These are phyloP conservation scores for Penicillium atrosanguineum DNA, from an alignment of 495 filamentous ascomycete genomes.

Conservation along the genomic window DNA sequence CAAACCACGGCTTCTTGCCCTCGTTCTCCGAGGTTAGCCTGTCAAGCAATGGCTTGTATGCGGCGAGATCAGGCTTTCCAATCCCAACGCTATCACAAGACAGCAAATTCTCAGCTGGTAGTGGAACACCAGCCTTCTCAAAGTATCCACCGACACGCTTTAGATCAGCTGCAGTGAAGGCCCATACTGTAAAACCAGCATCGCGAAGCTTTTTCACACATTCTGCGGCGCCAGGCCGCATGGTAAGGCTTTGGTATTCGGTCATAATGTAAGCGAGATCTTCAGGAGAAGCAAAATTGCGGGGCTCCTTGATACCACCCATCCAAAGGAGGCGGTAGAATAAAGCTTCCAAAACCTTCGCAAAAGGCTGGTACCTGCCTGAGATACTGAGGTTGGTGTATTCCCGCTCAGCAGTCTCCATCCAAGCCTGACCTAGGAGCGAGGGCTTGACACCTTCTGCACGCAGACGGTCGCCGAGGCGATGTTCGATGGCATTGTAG, in stretches of 20 bases:
- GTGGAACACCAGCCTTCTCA: constrained; percentile 27
- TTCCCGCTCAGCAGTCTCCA: constrained; percentile 41
- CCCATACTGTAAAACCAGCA: constrained; percentile 42
- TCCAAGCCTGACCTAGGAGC: constrained; percentile 38
- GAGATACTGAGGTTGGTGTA: constrained; percentile 41
- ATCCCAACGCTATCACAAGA: constrained; percentile 30
- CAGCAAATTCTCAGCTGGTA: constrained; percentile 35
- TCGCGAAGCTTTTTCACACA: constrained; percentile 35
- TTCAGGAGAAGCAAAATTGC: constrained; percentile 28
- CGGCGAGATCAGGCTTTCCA: constrained; percentile 31
- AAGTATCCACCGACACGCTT: constrained; percentile 38
- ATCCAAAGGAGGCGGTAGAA: constrained; percentile 38
- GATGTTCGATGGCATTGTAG: constrained; percentile 28
- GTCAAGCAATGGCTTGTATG: constrained; percentile 27
- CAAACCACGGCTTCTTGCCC: constrained; percentile 32
- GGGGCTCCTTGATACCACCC: constrained; percentile 28
- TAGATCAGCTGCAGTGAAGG: constrained; percentile 38
- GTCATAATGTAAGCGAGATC: constrained; percentile 29
- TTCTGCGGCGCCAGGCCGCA: constrained; percentile 31
- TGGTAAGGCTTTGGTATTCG: constrained; percentile 24
- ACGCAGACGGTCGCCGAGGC: constrained; percentile 32
- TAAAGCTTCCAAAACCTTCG: constrained; percentile 29
- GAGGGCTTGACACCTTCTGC: constrained; percentile 33
- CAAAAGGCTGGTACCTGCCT: constrained; percentile 27
- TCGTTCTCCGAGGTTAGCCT: constrained; percentile 20